A percentile compares a stretch with the other conserved stretches of the same genome.
Evolutionary conservation across 768 basidiomycete species (phyloP).

Genomic region (Tricholoma furcatifolium): DNA sequence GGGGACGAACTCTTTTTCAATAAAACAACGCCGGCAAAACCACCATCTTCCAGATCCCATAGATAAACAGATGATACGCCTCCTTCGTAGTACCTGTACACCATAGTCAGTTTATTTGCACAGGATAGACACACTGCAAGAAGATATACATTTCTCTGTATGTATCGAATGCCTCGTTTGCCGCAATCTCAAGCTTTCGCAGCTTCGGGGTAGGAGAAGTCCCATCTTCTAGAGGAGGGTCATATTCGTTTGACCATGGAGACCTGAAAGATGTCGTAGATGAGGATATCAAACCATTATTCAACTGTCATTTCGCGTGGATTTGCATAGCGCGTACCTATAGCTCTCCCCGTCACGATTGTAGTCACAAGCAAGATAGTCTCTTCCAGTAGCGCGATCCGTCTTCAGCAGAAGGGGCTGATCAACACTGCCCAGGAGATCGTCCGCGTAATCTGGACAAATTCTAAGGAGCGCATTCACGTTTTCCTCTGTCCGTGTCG

Average conservation of each 20-base stretch:
- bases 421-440: constrained; percentile 92
- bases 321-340: constrained; percentile 48
- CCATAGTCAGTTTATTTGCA: not conserved
- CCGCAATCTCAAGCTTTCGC: constrained; percentile 86
- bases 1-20: constrained; percentile 81
- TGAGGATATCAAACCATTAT: not conserved
- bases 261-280: constrained; percentile 56
- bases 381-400: constrained; percentile 78
- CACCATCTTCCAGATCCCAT: constrained; percentile 96
- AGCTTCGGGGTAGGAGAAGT: constrained; percentile 82
- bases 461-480: constrained; percentile 77
- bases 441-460: constrained; percentile 92
- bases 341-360: constrained; percentile 91
- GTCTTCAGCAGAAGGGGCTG: constrained; percentile 83
- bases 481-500: constrained; percentile 85
- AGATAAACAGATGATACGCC: constrained; percentile 96
- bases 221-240: constrained; percentile 86
- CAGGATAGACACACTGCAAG: constrained; percentile 3
- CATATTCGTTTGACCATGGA: constrained; percentile 98
- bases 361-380: constrained; percentile 93
- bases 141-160: constrained; percentile 87
- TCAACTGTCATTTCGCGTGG: not conserved
- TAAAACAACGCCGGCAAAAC: constrained; percentile 94
- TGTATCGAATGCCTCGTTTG: constrained; percentile 96
- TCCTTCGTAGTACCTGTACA: constrained; percentile 90